These are phyloP conservation scores for Megacollybia marginata DNA, from an alignment of 768 basidiomycete genomes.

Conservation along the genomic window DNA sequence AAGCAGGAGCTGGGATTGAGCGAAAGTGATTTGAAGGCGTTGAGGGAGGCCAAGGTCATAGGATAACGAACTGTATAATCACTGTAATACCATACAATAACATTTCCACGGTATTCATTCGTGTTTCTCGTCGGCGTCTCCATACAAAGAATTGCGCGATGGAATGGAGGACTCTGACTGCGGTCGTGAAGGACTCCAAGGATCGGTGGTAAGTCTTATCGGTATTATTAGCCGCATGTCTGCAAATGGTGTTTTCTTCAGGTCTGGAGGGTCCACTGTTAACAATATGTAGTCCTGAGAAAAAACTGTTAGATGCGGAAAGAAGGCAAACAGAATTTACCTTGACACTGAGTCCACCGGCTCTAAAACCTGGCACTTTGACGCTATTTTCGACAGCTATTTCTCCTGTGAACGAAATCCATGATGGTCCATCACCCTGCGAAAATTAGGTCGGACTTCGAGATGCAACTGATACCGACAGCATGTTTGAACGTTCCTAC, in stretches of 20 bases:
- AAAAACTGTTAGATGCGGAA: constrained; percentile 2
- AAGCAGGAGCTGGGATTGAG: constrained; percentile 33
- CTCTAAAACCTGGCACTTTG: constrained; percentile 56
- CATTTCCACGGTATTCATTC: too few species aligned
- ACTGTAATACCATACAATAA: too few species aligned
- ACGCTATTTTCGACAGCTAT: constrained; percentile 42
- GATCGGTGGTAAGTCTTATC: constrained; percentile 57
- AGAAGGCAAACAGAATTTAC: constrained; percentile 24
- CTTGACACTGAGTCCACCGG: constrained; percentile 57
- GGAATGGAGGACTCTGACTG: too few species aligned
- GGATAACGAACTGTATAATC: constrained; percentile 16
- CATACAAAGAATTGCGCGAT: too few species aligned
- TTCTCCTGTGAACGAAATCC: constrained; percentile 57
- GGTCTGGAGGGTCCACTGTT: constrained; percentile 51
- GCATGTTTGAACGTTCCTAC: constrained; percentile 52
- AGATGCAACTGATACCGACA: constrained; percentile 27
- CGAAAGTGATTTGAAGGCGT: constrained; percentile 24
- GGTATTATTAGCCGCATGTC: constrained; percentile 60
- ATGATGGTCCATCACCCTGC: constrained; percentile 59
- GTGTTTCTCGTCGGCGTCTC: too few species aligned
- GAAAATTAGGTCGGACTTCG: neutral
- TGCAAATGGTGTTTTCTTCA: constrained; percentile 42
- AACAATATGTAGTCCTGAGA: constrained; percentile 60
- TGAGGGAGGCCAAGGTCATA: constrained; percentile 35
- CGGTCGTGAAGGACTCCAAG: constrained; percentile 16